phyloP scores from a whole-genome alignment of 169 alveolate species.

The Plasmodium berghei region DNA sequence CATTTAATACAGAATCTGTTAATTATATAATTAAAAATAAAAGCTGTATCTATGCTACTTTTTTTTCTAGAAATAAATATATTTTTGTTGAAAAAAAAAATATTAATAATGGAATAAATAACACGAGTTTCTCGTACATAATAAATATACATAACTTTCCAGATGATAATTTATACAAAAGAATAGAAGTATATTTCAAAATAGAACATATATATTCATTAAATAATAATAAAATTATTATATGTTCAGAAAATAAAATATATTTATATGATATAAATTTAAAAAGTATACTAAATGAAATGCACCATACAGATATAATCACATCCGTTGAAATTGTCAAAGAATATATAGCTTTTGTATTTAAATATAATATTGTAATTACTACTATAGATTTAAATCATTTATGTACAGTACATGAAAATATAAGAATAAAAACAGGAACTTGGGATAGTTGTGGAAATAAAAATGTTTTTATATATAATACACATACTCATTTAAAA shows the following conservation, averaged over 20 bases:
- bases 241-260: conserved; percentile 37
- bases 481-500: conserved; percentile 73
- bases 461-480: conserved; percentile 75
- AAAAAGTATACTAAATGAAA: conserved; percentile 46
- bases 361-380: conserved; percentile 78
- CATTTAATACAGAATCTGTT: conserved; percentile 8
- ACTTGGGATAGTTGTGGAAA: conserved; percentile 80
- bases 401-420: conserved; percentile 75
- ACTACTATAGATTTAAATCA: conserved; percentile 78
- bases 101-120: not conserved
- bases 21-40: conserved; percentile 45
- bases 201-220: conserved; percentile 46
- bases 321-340: conserved; percentile 77
- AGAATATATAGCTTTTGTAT: conserved; percentile 79
- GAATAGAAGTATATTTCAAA: conserved; percentile 32
- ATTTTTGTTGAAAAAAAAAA: conserved; percentile 62
- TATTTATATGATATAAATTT: conserved; percentile 60
- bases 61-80: conserved; percentile 63
- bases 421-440: conserved; percentile 81
- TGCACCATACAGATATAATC: conserved; percentile 75
- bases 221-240: conserved; percentile 47
- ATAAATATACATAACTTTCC: conserved; percentile 70
- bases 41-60: conserved; percentile 34
- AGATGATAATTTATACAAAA: conserved; percentile 47
- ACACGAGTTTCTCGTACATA: conserved; percentile 3